Base-by-base conservation (phyloP, 331 rosid genomes). In the Pyrus hybrid region DNA sequence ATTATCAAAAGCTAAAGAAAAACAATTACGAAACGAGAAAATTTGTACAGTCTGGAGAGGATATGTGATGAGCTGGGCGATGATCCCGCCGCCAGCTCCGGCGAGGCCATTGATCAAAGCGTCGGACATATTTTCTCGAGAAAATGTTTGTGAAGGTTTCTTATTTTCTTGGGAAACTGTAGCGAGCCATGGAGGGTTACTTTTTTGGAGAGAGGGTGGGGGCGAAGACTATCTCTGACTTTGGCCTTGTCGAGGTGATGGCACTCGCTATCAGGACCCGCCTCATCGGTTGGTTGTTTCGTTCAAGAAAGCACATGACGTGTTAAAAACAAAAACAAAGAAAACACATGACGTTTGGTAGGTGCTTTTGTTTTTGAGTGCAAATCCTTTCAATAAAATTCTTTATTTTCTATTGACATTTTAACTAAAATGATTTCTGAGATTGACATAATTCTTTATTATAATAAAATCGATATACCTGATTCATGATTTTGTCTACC, bases 51-150 rank as follows among this genome's bases (percentile, higher is more conserved):
- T 94, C 79, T 90, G 96, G 79, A 94, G 99, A 84, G 97, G 99
- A 79, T 94, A 94, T 1, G 99, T 92, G 83, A 94, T 89, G 78
- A 94, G 91, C 83, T 94, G 96, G 35, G 99, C 97, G 63, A 94
- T 94, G 93, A 94, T 92, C 86, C 97, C 99, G 35, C 97, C 99
- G 18, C 99, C 97, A 65, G 93, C 99, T 64, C 99, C 99, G 66
- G 97, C 92, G 65, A 94, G 78, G 5, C 97, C 99, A 84, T 92
- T 94, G 90, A 94, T 94, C 93, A 92, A 77, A 61, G 99, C 99
- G 81, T 92, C 97, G 20, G 99, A 94, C 99, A 94, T 93, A 56
- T 72, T 78, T 35, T 67, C 70, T 68, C 18, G 32, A 21, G 53
- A 72, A 67, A 75, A 68, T 47, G 9, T 23, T 43, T 43, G 6